Percentiles rank a stretch among this genome's conserved stretches.
These are phyloP conservation scores for Pochonia chlamydosporia DNA, from an alignment of 2,329 filamentous ascomycete genomes.

Conservation along the genomic window DNA sequence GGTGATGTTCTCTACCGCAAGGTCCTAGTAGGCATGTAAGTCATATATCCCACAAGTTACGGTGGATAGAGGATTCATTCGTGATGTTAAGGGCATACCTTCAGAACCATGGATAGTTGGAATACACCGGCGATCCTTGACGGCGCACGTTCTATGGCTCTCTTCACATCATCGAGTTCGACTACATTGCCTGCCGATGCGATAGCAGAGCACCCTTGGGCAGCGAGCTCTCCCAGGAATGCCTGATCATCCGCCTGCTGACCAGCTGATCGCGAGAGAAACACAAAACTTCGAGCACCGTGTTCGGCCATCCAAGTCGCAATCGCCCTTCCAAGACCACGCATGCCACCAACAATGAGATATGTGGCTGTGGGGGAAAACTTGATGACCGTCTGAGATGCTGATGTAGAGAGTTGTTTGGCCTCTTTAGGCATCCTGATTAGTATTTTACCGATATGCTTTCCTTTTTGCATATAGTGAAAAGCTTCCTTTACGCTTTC, in stretches of 20 bases:
- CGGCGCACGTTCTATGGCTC: neutral
- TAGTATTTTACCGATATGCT: slow-evolving; percentile 27
- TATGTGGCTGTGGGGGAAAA: slow-evolving; percentile 19
- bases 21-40: slow-evolving; percentile 17
- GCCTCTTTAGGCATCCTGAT: neutral
- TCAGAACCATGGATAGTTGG: neutral
- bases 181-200: slow-evolving; percentile 40
- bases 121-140: neutral
- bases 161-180: slow-evolving; percentile 18
- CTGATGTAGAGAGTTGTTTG: no score
- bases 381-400: no score
- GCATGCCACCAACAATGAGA: slow-evolving; percentile 23
- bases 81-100: slow-evolving; percentile 6
- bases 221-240: slow-evolving; percentile 33
- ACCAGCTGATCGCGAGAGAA: slow-evolving; percentile 13
- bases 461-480: slow-evolving; percentile 31
- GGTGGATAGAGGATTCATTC: neutral
- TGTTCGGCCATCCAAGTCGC: slow-evolving; percentile 12
- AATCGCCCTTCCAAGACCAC: slow-evolving; percentile 19
- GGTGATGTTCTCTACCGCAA: slow-evolving; percentile 29
- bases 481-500: slow-evolving; percentile 24
- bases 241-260: slow-evolving; percentile 4
- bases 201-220: slow-evolving; percentile 28
- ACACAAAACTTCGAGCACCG: slow-evolving; percentile 22
- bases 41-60: neutral